A percentile compares a stretch with the other conserved stretches of the same genome.
Evolutionary conservation across 2,329 filamentous ascomycete genomes (phyloP).

Genomic region (Monosporascus ibericus): DNA sequence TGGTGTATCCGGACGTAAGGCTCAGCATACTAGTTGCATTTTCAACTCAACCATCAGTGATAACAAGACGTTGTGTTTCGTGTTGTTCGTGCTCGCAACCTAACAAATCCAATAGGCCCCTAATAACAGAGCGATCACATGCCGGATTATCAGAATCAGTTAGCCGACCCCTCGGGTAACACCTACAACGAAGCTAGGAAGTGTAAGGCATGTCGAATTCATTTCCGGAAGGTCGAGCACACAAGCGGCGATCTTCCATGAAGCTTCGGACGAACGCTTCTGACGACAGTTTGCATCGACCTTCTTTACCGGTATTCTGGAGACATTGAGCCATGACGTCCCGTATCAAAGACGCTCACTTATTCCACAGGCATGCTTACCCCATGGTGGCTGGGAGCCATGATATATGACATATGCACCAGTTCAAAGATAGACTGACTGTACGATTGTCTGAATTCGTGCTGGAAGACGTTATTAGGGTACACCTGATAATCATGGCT

Average conservation of each 20-base stretch:
- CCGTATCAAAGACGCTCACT: too few species aligned
- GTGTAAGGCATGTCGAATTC: not conserved
- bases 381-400: too few species aligned
- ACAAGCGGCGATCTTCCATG: not conserved
- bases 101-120: too few species aligned
- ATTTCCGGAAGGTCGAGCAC: not conserved
- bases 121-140: not conserved
- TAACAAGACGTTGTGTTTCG: too few species aligned
- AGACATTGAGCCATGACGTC: not conserved
- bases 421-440: not conserved
- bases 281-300: not conserved
- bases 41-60: too few species aligned
- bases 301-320: not conserved
- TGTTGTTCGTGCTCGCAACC: too few species aligned
- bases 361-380: too few species aligned
- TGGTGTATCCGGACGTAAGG: too few species aligned
- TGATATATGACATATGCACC: too few species aligned
- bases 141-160: not conserved
- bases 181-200: not conserved
- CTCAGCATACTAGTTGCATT: too few species aligned
- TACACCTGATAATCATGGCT: too few species aligned
- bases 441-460: not conserved
- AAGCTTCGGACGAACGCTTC: not conserved
- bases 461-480: too few species aligned
- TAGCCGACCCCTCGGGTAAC: not conserved